Evolutionary conservation across 805 yeast species (phyloP), one percentile per base, ranked within the genome.

Genomic region (Maudiozyma serrabonitensis): DNA sequence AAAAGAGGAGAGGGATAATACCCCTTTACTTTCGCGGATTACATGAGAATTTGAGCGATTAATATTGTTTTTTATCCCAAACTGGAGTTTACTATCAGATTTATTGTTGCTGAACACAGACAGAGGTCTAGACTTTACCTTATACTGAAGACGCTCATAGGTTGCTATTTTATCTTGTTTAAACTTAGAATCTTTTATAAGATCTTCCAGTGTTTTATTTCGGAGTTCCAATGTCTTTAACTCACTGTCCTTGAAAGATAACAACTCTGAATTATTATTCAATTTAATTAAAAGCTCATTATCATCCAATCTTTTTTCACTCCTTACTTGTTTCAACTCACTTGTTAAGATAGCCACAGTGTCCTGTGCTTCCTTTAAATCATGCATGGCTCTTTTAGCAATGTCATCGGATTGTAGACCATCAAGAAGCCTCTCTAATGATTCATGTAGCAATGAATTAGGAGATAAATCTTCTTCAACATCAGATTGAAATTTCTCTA

Each of bases 341-440:
- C 72, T 79, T 70, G 47, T 78, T 78, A 61, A 78, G 80, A 50
- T 80, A 66, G 58, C 75, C 79, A 39, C 74, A 74, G 4, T 77
- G 73, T 37, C 63, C 66, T 55, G 69, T 60, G 42, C 69, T 64
- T 32, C 79, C 71, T 43, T 73, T 78, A 57, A 75, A 74, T 37
- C 81, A 73, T 48, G 78, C 88, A 71, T 75, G 52, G 96, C 95
- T 52, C 84, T 75, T 47, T 81, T 73, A 12, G 95, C 95, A 67
- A 83, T 82, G 48, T 87, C 95, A 63, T 91, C 96, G 0, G 96
- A 86, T 56, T 82, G 81, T 60, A 90, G 73, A 26, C 85, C 75
- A 41, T 87, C 81, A 51, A 80, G 73, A 43, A 91, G 70, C 49
- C 80, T 73, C 58, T 86, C 88, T 35, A 90, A 81, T 1, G 95